Percentiles rank a stretch among this genome's conserved stretches.
Conservation (phyloP, 2,329 filamentous ascomycete species). For the Coniochaeta sp. region DNA sequence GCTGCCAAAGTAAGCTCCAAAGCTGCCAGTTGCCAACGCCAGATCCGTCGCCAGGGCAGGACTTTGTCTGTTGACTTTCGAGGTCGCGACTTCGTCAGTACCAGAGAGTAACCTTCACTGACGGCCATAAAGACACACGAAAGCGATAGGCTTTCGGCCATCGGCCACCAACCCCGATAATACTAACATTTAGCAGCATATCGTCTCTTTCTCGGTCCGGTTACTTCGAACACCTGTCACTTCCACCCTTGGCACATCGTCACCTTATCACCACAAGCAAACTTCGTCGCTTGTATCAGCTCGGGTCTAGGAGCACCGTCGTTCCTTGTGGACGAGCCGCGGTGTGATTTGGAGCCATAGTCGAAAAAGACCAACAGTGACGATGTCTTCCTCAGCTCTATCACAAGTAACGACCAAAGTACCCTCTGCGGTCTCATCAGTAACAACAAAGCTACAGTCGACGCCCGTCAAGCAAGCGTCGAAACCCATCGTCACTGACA, state of each 20-base stretch:
- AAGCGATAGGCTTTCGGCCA: background rate
- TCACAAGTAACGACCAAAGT: background rate
- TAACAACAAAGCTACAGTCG: background rate
- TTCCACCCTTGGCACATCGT: background rate
- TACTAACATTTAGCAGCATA: background rate
- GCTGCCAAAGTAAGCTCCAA: background rate
- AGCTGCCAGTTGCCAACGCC: background rate
- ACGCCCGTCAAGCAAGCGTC: slow-evolving; percentile 26
- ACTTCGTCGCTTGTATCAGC: background rate
- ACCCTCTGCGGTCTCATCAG: background rate
- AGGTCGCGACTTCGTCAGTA: background rate
- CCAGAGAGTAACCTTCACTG: background rate
- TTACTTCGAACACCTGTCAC: background rate
- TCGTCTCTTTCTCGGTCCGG: background rate
- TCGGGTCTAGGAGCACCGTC: background rate
- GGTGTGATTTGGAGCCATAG: background rate
- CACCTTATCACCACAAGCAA: background rate
- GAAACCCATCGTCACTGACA: slow-evolving; percentile 32
- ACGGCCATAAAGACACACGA: background rate
- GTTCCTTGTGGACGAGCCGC: background rate
- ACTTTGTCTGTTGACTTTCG: slow-evolving; percentile 2
- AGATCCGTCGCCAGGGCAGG: background rate
- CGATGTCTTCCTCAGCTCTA: background rate
- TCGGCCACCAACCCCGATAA: background rate
- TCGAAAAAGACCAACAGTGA: background rate